A percentile compares a stretch with the other conserved stretches of the same genome.
Evolutionary conservation across 169 alveolate genomes (phyloP).

Genomic region (Cryptosporidium meleagridis): DNA sequence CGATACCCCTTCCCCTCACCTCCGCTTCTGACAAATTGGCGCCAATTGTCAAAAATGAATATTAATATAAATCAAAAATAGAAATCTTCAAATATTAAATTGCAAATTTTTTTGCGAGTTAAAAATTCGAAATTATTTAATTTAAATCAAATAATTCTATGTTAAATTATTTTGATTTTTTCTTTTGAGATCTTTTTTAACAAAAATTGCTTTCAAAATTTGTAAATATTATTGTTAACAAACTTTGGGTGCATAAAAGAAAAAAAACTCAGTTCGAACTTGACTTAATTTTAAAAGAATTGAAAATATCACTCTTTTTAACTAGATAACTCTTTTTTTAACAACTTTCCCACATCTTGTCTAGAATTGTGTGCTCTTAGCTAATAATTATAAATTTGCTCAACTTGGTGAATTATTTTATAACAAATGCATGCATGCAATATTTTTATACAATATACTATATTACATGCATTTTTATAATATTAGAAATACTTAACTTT

Average conservation of each 20-base stretch:
- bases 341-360: no score
- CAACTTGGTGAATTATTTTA: no score
- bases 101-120: not conserved
- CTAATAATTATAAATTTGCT: no score
- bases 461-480: not conserved
- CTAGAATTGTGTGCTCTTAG: not conserved
- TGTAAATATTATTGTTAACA: no score
- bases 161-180: no score
- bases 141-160: not conserved
- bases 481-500: not conserved
- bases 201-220: not conserved
- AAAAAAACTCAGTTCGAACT: not conserved
- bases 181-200: not conserved
- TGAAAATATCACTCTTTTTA: no score
- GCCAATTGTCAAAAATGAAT: slow-evolving; percentile 8
- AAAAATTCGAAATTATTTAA: no score
- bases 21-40: not conserved
- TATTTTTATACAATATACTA: no score
- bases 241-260: not conserved
- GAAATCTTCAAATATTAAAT: not conserved
- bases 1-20: not conserved
- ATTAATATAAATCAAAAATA: not conserved
- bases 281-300: no score
- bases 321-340: not conserved
- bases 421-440: no score